Base-by-base conservation (phyloP, 2,329 filamentous ascomycete species). In the Thelonectria rubi region DNA sequence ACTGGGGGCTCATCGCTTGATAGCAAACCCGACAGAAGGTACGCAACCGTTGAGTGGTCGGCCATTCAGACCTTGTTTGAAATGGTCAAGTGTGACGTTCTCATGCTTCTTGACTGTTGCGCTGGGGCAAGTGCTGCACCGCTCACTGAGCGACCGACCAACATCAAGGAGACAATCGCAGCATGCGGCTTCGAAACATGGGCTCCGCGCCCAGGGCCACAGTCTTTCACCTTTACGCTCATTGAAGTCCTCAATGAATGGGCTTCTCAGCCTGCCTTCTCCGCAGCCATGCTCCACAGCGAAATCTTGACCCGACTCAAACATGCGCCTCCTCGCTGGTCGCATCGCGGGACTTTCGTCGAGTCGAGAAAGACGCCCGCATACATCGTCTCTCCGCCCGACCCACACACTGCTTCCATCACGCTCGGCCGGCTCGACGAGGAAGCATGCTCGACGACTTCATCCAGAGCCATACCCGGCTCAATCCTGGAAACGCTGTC, bases 161-260 rank as follows among this genome's bases (percentile, higher is more conserved):
- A 72, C 50, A 70, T 72, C 26, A 72, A 72, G 50, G 69, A 71
- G 21, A 71, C 69, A 4, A 72, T 72, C 46, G 69, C 69, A 15
- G 69, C 69, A 21, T 70, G 69, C 32, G 69, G 69, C 2, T 72
- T 72, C 17, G 69, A 72, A 59, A 66, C 69, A 1, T 72, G 69
- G 69, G 59, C 69, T 30, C 67, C 69, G 20, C 60, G 60, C 4
- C 69, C 69, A 11, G 69, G 69, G 12, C 55, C 65, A 5, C 68
- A 72, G 42, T 72, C 69, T 1, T 72, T 72, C 39, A 72, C 69
- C 4, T 49, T 72, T 26, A 67, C 69, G 18, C 30, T 71, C 55
- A 72, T 71, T 24, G 69, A 71, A 21, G 69, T 72, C 11, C 54
- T 71, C 62, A 69, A 64, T 37, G 68, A 72, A 46, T 70, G 69